These are phyloP conservation scores for Didymosphaeria variabile DNA, from an alignment of 2,329 filamentous ascomycete species.

Conservation along the genomic window DNA sequence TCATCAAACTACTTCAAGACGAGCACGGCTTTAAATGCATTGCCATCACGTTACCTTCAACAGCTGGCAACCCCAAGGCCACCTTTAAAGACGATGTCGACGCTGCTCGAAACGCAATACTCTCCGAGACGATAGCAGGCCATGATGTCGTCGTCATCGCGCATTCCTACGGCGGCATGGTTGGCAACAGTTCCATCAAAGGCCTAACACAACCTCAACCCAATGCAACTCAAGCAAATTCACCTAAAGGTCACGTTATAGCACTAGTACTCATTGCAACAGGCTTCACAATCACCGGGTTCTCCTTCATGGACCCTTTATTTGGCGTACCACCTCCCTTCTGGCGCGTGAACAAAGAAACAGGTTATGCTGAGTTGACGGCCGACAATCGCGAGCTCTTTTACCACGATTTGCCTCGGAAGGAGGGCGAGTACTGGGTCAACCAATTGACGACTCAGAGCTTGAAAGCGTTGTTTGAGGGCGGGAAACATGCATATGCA, in stretches of 20 bases:
- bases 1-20: conserved; percentile 18
- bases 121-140: conserved; percentile 13
- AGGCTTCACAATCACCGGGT: conserved; percentile 26
- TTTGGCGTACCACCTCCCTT: conserved; percentile 22
- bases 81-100: conserved; percentile 29
- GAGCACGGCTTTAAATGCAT: conserved; percentile 17
- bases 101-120: conserved; percentile 17
- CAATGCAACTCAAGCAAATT: neutral
- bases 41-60: conserved; percentile 21
- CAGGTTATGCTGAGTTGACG: conserved; percentile 54
- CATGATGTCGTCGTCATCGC: conserved; percentile 58
- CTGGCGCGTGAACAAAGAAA: conserved; percentile 30
- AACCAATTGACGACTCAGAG: conserved; percentile 53
- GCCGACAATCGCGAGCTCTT: conserved; percentile 54
- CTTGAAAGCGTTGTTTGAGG: conserved; percentile 57
- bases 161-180: conserved; percentile 61
- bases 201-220: conserved; percentile 44
- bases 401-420: conserved; percentile 60
- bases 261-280: conserved; percentile 27
- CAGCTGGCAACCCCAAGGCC: conserved; percentile 18
- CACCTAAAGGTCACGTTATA: conserved; percentile 18
- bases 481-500: conserved; percentile 55
- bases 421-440: conserved; percentile 57
- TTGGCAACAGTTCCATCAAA: conserved; percentile 58
- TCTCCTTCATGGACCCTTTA: conserved; percentile 26